Evolutionary conservation across 345 rosid genomes (phyloP).

Genomic region (Heritiera littoralis): DNA sequence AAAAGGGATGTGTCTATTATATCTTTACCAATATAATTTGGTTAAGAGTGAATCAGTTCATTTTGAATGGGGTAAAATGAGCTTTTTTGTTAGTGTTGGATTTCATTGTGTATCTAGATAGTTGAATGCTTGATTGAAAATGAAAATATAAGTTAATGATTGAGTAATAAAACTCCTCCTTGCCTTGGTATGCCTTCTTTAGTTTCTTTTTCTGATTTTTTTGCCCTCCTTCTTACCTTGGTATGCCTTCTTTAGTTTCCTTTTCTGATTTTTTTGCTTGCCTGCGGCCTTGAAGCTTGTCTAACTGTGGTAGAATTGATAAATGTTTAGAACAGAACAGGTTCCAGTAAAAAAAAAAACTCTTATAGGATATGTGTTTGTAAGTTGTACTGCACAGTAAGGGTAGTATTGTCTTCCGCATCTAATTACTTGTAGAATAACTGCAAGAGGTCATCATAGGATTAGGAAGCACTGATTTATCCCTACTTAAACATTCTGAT

Average conservation of each 20-base stretch:
- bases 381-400: background rate
- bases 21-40: background rate
- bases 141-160: background rate
- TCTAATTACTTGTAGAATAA: background rate
- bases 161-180: background rate
- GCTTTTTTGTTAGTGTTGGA: background rate
- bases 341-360: background rate
- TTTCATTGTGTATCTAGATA: background rate
- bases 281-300: background rate
- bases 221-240: background rate
- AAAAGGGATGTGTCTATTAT: background rate
- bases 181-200: background rate
- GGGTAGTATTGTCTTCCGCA: background rate
- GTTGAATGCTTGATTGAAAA: conserved; percentile 6
- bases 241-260: background rate
- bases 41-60: background rate
- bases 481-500: background rate
- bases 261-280: background rate
- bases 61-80: background rate
- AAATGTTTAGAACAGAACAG: background rate
- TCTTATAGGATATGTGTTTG: background rate
- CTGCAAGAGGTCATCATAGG: background rate
- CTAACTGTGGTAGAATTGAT: background rate
- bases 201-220: background rate
- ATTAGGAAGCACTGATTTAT: background rate